These are phyloP conservation scores for Populus hybrid DNA, from an alignment of 441 rosid genomes.

Conservation along the genomic window DNA sequence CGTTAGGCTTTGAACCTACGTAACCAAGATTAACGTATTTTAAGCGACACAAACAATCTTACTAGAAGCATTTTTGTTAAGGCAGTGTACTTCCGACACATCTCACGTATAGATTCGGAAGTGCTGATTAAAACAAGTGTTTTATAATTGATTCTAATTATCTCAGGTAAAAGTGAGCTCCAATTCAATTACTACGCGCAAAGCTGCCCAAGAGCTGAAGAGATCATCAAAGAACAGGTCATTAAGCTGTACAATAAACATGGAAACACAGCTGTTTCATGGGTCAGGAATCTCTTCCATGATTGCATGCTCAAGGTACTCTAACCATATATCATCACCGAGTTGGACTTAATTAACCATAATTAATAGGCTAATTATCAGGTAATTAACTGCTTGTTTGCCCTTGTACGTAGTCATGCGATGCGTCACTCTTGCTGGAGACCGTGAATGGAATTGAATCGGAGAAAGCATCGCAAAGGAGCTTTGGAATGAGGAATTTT, in stretches of 20 bases:
- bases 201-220: slow-evolving; percentile 79
- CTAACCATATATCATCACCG: neutral
- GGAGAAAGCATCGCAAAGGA: slow-evolving; percentile 53
- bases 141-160: no score
- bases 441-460: slow-evolving; percentile 49
- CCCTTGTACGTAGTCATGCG: slow-evolving; percentile 53
- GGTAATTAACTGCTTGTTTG: neutral
- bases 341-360: neutral
- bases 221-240: slow-evolving; percentile 65
- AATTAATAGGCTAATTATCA: no score
- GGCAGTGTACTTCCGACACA: no score
- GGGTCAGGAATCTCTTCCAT: slow-evolving; percentile 91
- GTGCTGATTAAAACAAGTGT: no score
- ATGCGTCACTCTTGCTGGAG: slow-evolving; percentile 68
- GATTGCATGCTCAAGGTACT: slow-evolving; percentile 69
- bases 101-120: no score
- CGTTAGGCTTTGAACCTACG: no score
- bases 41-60: no score
- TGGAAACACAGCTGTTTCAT: slow-evolving; percentile 85
- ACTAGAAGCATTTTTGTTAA: no score
- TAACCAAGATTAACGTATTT: no score
- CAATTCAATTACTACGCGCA: slow-evolving; percentile 54
- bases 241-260: slow-evolving; percentile 54
- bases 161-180: slow-evolving; percentile 52
- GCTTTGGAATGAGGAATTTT: slow-evolving; percentile 90